phyloP scores from a whole-genome alignment of 176 grass and related monocot genomes.

The Echinochloa phyllopogon region DNA sequence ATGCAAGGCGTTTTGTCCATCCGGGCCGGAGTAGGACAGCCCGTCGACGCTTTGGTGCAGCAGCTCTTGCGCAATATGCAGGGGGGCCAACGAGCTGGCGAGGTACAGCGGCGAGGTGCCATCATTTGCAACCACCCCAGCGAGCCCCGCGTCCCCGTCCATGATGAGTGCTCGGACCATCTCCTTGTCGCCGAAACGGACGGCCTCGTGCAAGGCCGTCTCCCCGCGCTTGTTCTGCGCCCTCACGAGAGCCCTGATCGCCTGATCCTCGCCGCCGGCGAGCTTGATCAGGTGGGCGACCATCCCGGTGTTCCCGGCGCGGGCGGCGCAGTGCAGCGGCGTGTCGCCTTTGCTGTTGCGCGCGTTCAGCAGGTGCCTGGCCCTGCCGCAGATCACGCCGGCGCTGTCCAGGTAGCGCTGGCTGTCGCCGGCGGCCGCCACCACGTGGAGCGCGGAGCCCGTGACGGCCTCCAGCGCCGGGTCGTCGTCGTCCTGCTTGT shows the following conservation, averaged over 20 bases:
- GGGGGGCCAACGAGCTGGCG: not conserved
- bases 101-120: constrained; percentile 36
- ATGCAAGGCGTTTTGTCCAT: constrained; percentile 35
- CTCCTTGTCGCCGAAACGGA: not conserved
- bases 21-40: constrained; percentile 21
- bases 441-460: constrained; percentile 24
- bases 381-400: not conserved
- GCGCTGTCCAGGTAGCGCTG: not conserved
- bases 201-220: constrained; percentile 39
- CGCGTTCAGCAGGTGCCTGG: not conserved
- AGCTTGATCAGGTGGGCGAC: not conserved
- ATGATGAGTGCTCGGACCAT: not conserved
- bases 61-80: rapidly evolving
- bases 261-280: not conserved
- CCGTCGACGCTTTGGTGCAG: too few relatives aligned
- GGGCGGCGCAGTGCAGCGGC: constrained; percentile 35
- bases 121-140: not conserved
- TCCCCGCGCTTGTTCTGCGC: not conserved
- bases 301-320: not conserved
- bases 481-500: rapidly evolving
- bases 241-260: not conserved
- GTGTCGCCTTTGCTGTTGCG: constrained; percentile 13
- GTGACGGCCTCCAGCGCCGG: not conserved
- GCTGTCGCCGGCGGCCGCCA: constrained; percentile 13
- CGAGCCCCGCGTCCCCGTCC: not conserved